Conservation (phyloP, 2,329 filamentous ascomycete species). For the Fusarium palustre region DNA sequence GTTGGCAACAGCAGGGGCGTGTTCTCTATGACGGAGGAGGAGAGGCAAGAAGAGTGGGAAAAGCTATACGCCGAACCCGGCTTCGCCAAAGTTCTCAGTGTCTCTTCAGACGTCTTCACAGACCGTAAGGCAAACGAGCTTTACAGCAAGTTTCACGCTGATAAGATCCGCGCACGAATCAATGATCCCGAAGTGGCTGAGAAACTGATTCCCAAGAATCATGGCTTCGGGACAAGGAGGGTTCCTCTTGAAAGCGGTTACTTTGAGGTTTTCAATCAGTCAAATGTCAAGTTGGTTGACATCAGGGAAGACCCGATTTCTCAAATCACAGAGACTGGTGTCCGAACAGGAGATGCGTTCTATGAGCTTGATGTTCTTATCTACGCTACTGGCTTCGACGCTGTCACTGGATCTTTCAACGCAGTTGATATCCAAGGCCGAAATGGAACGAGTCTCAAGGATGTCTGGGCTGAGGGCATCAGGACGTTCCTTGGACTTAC, state of each 20-base stretch:
- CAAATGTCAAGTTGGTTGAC: slow-evolving; percentile 34
- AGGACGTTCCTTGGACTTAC: slow-evolving; percentile 58
- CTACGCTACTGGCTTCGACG: slow-evolving; percentile 41
- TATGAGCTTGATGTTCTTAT: slow-evolving; percentile 41
- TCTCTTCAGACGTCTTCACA: slow-evolving; percentile 25
- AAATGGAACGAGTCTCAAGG: slow-evolving; percentile 52
- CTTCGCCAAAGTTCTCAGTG: slow-evolving; percentile 33
- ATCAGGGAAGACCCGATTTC: slow-evolving; percentile 33
- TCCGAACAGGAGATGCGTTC: slow-evolving; percentile 16
- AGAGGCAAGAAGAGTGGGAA: slow-evolving; percentile 30
- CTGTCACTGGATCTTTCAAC: slow-evolving; percentile 49
- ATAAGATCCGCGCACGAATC: slow-evolving; percentile 31
- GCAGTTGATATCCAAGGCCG: slow-evolving; percentile 59
- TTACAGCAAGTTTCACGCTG: slow-evolving; percentile 37
- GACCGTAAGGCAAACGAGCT: slow-evolving; percentile 28
- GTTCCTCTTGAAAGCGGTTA: slow-evolving; percentile 38
- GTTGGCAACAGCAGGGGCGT: slow-evolving; percentile 20
- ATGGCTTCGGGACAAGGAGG: slow-evolving; percentile 29
- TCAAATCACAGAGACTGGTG: slow-evolving; percentile 29
- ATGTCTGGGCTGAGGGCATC: slow-evolving; percentile 54
- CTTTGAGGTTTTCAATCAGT: slow-evolving; percentile 33
- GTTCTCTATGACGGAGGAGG: slow-evolving; percentile 36
- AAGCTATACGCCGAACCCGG: slow-evolving; percentile 25
- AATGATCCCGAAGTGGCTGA: slow-evolving; percentile 24
- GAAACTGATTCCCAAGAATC: slow-evolving; percentile 32